Evolutionary conservation across 2,329 filamentous ascomycete genomes (phyloP).

Genomic region (Lachnellula cervina): DNA sequence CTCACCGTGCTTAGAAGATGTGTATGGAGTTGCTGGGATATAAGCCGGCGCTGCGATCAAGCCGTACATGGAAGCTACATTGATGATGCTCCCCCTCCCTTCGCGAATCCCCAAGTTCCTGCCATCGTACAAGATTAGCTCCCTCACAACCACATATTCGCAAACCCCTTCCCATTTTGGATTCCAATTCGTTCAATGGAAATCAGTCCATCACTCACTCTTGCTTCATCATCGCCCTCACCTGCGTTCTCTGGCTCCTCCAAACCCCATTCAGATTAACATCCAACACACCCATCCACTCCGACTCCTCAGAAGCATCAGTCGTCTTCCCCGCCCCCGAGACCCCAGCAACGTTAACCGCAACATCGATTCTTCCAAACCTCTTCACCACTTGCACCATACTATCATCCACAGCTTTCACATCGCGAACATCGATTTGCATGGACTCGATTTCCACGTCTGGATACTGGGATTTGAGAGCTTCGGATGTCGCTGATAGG

Average conservation of each 20-base stretch:
- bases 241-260: constrained; percentile 50
- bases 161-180: too few species aligned
- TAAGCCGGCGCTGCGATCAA: constrained; percentile 36
- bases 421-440: constrained; percentile 42
- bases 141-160: neutral
- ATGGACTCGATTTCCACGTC: constrained; percentile 38
- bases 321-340: constrained; percentile 39
- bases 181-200: too few species aligned
- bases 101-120: constrained; percentile 35
- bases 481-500: constrained; percentile 31
- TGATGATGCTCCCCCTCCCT: constrained; percentile 49
- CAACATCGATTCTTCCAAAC: constrained; percentile 52
- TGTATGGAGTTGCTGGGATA: constrained; percentile 43
- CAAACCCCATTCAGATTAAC: constrained; percentile 54
- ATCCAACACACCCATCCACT: constrained; percentile 47
- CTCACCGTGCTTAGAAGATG: constrained; percentile 46
- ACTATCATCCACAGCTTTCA: constrained; percentile 39
- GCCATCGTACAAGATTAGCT: neutral
- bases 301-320: constrained; percentile 41
- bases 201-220: constrained; percentile 31
- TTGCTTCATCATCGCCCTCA: constrained; percentile 47
- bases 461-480: constrained; percentile 36
- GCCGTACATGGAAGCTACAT: constrained; percentile 49
- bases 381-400: constrained; percentile 37
- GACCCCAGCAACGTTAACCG: constrained; percentile 52